Base-by-base conservation (phyloP, 164 flowering plant genomes). In the Litsea cubeba region DNA sequence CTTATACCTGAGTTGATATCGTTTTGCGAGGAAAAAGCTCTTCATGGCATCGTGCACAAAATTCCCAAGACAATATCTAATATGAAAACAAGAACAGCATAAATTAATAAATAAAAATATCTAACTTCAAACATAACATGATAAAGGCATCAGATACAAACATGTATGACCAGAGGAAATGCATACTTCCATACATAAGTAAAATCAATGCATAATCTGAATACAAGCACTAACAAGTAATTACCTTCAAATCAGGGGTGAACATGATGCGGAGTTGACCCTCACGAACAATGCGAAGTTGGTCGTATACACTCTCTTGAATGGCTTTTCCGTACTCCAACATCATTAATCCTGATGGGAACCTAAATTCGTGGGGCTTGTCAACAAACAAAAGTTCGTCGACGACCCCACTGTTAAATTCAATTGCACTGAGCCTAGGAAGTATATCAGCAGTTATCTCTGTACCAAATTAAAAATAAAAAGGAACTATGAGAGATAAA, bases 61-160 rank as follows among this genome's bases (percentile, higher is more conserved):
- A 96, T 75, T 96, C 98, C 99, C 99, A 96, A 60, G 91, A 89
- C 76, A 94, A 78, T 77, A 94, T 96, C 98, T 96, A 83, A 58
- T 54, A 66, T 5, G 20, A 46, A 73, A 60, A 65, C 25, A 49
- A 28, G 17, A 40, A 54, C 12, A 40, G 54, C 46, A 46, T 46
- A 40, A 68, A 62, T 12, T 18, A 24, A 15, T 46, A 50, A 50
- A 30, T 5, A 26, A 30, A 35, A 25, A 25, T 35, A 26, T 30
- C 0, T 14, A 30, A 25, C 35, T 35, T 40, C 46, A 40, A 40
- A 8, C 46, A 40, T 5, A 40, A 40, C 46, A 40, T 40, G 46
- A 40, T 40, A 8, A 40, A 40, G 46, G 46, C 46, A 40, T 8
- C 46, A 40, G 46, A 40, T 5, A 40, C 8, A 7, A 35, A 35